Conservation (phyloP, 2,329 filamentous ascomycete species). For the Venturiaceae sp. region DNA sequence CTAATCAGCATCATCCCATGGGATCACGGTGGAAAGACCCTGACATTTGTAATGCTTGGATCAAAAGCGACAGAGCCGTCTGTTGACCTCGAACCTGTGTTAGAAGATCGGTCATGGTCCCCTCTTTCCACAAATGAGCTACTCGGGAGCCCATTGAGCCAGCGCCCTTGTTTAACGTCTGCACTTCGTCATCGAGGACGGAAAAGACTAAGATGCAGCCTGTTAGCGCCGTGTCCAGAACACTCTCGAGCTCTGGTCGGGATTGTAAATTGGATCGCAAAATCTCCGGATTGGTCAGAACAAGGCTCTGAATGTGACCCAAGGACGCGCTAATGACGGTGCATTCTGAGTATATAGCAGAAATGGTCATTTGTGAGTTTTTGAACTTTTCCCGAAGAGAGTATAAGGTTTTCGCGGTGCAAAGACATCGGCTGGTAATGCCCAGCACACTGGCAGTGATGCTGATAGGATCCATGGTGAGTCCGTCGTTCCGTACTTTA, state of each 20-base stretch:
- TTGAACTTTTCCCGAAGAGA: slow-evolving; percentile 20
- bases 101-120: slow-evolving; percentile 22
- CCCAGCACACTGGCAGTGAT: background rate
- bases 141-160: no score
- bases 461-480: background rate
- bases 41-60: slow-evolving; percentile 24
- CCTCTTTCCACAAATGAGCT: slow-evolving; percentile 22
- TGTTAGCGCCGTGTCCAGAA: slow-evolving; percentile 22
- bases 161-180: slow-evolving; percentile 15
- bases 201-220: slow-evolving; percentile 22
- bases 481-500: no score
- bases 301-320: slow-evolving; percentile 20
- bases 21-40: no score
- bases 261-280: slow-evolving; percentile 10
- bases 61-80: slow-evolving; percentile 20
- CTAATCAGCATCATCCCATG: no score
- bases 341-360: slow-evolving; percentile 23
- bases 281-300: slow-evolving; percentile 15
- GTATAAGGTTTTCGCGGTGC: slow-evolving; percentile 20
- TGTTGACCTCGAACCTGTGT: slow-evolving; percentile 24
- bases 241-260: slow-evolving; percentile 20
- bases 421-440: slow-evolving; percentile 23
- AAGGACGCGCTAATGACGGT: slow-evolving; percentile 24
- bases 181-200: slow-evolving; percentile 22
- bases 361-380: slow-evolving; percentile 21